phyloP scores from a whole-genome alignment of 441 rosid genomes.

The Erodium trifolium region DNA sequence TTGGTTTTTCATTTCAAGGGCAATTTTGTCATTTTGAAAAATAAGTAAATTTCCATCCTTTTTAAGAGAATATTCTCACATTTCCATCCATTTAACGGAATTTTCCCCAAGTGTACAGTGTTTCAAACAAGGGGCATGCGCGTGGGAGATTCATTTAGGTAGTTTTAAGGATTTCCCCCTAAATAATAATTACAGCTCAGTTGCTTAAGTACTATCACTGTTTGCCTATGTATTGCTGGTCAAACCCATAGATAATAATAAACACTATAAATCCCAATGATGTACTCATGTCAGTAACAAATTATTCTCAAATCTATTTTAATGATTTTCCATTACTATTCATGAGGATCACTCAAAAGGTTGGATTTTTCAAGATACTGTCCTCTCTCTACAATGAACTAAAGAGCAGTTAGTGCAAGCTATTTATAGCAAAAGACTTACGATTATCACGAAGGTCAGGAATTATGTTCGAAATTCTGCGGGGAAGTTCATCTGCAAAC shows the following conservation, averaged over 20 bases:
- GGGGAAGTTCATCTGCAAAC: slow-evolving; percentile 41
- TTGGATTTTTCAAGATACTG: not conserved
- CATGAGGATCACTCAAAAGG: not conserved
- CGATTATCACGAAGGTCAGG: slow-evolving; percentile 37
- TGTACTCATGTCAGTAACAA: not conserved
- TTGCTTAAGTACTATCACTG: not conserved
- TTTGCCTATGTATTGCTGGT: not conserved
- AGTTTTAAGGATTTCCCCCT: too few species aligned
- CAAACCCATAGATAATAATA: not conserved
- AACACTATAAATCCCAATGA: not conserved
- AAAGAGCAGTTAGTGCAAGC: not conserved
- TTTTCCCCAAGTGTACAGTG: too few species aligned
- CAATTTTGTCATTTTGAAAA: too few species aligned
- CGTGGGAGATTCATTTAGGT: too few species aligned
- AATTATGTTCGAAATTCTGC: slow-evolving; percentile 63
- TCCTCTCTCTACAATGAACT: not conserved
- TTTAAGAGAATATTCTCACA: too few species aligned
- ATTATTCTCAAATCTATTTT: not conserved
- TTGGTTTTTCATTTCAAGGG: too few species aligned
- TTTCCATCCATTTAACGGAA: too few species aligned
- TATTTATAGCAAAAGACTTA: slow-evolving; percentile 30
- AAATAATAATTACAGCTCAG: too few species aligned
- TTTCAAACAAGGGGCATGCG: too few species aligned
- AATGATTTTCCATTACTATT: not conserved
- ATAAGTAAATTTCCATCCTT: too few species aligned